Evolutionary conservation across 2,329 filamentous ascomycete species (phyloP).

Genomic region (Pseudogymnoascus sp.): DNA sequence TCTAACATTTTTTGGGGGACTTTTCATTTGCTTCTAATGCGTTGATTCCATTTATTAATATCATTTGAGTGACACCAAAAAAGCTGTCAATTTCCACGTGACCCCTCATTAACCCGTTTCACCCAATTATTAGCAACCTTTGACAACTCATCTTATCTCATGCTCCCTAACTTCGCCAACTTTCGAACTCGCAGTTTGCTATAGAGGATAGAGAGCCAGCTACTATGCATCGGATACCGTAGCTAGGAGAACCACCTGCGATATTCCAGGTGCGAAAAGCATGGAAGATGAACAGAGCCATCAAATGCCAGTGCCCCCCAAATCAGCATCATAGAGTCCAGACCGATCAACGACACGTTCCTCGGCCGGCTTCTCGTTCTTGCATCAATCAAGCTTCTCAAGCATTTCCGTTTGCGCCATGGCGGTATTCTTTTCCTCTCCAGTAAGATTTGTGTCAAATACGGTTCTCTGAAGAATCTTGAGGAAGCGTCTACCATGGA

Average conservation of each 20-base stretch:
- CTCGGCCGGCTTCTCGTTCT: constrained; percentile 4
- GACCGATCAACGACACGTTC: background rate
- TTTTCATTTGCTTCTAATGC: too few species aligned
- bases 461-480: constrained; percentile 23
- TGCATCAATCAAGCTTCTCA: constrained; percentile 8
- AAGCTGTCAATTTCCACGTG: background rate
- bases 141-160: background rate
- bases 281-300: background rate
- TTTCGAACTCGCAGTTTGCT: background rate
- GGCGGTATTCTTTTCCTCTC: constrained; percentile 1
- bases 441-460: constrained; percentile 29
- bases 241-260: background rate
- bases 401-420: constrained; percentile 9
- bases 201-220: background rate
- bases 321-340: constrained; percentile 3
- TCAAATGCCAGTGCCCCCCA: background rate
- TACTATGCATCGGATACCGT: background rate
- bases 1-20: too few species aligned
- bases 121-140: background rate
- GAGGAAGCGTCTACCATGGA: constrained; percentile 31
- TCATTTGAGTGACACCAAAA: background rate
- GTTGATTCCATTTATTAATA: too few species aligned
- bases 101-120: background rate
- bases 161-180: background rate
- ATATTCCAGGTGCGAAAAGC: background rate